Percentiles rank a stretch among this genome's conserved stretches.
Conservation (phyloP, 2,329 filamentous ascomycete species). For the Tolypocladium album region DNA sequence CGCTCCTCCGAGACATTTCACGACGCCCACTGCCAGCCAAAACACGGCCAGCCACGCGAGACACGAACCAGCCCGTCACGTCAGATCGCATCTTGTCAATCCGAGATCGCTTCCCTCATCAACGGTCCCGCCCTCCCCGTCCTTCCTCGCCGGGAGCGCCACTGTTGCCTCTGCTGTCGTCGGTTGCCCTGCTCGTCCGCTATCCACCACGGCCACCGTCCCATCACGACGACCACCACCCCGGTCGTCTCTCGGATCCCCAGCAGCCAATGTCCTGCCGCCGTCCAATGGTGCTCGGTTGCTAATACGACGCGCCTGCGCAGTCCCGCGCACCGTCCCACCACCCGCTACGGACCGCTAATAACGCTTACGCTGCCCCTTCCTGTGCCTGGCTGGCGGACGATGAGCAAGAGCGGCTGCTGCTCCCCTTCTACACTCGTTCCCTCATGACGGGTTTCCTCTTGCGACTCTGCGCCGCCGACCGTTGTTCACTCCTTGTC, state of each 20-base stretch:
- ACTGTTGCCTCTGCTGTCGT: not conserved
- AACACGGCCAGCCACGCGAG: not conserved
- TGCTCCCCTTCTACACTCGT: conserved; percentile 9
- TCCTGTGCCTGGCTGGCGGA: not conserved
- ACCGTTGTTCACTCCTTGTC: conserved; percentile 33
- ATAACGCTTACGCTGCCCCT: not conserved
- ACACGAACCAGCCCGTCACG: not conserved
- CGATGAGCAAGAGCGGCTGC: conserved; percentile 5
- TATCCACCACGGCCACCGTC: not conserved
- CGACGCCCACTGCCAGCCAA: not conserved
- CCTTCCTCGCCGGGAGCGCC: not conserved
- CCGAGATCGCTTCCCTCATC: not conserved
- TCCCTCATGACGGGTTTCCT: conserved; percentile 36
- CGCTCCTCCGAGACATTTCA: not conserved
- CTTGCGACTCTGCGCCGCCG: conserved; percentile 34
- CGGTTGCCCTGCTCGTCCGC: not conserved
- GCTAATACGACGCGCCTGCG: conserved; percentile 1
- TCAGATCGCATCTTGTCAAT: not conserved
- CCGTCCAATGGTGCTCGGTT: conserved; percentile 1
- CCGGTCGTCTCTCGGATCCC: not conserved
- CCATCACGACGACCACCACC: not conserved
- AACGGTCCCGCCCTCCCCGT: not conserved
- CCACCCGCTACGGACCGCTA: not conserved
- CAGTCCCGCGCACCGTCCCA: not conserved
- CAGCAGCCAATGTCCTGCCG: not conserved